Conservation (phyloP, 2,329 filamentous ascomycete species). For the Sodiomyces alkalinus region DNA sequence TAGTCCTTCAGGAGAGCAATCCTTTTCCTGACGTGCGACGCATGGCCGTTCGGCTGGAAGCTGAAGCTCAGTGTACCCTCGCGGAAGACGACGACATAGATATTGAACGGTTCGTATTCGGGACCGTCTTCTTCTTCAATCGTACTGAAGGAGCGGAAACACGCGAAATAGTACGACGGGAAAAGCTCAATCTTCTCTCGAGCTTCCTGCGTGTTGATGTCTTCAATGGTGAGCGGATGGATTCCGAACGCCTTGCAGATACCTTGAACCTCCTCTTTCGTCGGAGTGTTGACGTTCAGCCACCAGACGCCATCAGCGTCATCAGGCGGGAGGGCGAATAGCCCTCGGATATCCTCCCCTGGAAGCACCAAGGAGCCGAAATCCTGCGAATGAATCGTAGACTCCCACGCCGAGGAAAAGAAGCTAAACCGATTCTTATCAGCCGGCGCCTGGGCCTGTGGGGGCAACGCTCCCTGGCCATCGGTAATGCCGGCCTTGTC, state of each 20-base stretch:
- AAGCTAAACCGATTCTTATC: slow-evolving; percentile 83
- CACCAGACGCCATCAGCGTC: slow-evolving; percentile 84
- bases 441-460: slow-evolving; percentile 18
- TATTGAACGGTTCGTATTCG: slow-evolving; percentile 87
- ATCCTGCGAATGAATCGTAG: slow-evolving; percentile 80
- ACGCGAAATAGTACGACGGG: slow-evolving; percentile 94
- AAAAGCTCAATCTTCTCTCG: slow-evolving; percentile 98
- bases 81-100: slow-evolving; percentile 93
- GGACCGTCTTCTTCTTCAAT: slow-evolving; percentile 65
- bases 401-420: slow-evolving; percentile 90
- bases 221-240: slow-evolving; percentile 88
- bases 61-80: slow-evolving; percentile 93
- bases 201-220: slow-evolving; percentile 88
- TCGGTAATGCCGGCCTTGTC: slow-evolving; percentile 30
- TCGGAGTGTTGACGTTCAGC: slow-evolving; percentile 86
- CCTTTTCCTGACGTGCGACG: slow-evolving; percentile 75
- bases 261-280: slow-evolving; percentile 71
- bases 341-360: slow-evolving; percentile 74
- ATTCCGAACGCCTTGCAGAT: slow-evolving; percentile 92
- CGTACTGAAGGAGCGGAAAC: slow-evolving; percentile 80
- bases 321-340: slow-evolving; percentile 56
- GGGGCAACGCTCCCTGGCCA: slow-evolving; percentile 18
- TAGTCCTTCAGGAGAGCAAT: slow-evolving; percentile 92
- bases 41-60: slow-evolving; percentile 76
- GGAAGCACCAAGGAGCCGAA: slow-evolving; percentile 79